Base-by-base conservation (phyloP, 2,329 filamentous ascomycete species). In the Botrytis pseudocinerea region DNA sequence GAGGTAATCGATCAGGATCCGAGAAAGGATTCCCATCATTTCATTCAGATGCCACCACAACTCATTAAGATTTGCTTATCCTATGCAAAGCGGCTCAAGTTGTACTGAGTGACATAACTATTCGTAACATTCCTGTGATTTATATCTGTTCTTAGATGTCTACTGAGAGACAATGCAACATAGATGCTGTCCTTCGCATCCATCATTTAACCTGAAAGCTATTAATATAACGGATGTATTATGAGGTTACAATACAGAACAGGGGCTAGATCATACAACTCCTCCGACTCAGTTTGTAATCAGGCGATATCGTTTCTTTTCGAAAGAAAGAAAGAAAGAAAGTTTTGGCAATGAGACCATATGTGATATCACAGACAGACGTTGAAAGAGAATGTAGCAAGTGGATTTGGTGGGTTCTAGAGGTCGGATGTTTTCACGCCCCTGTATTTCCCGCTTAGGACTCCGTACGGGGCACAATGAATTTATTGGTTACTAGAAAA, bases 21-120 rank as follows among this genome's bases (percentile, higher is more conserved):
- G 61, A 65, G 70, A 71, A 66, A 71, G 69, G 69, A 71, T 71
- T 65, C 44, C 69, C 60, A 51, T 71, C 59, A 71, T 64, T 54
- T 64, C 57, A 4, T 42, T 38, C 42, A 51, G 63, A 64, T 71
- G 32, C 35, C 69, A 70, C 46, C 51, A 16, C 44, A 38, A 42
- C 59, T 2, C 40, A 71, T 64, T 51, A 62, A 71, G 38, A 71
- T 71, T 71, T 64, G 69, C 69, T 64, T 64, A 70, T 64, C n/a
- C 40, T 62, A 62, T 46, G 38, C 42, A 32, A 51, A 40, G 42
- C 42, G 18, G n/a, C 18, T 63, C 42, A 44, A 40, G 42, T 35
- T 32, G 9, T 28, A 40, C 59, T 38, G 22, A 16, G 48, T 64
- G 57, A 40, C 57, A 71, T 57, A 25, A 57, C 20, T 18, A 65